Evolutionary conservation across 495 filamentous ascomycete species (phyloP), one percentile per base, ranked within the genome.

Genomic region (Podospora bellae-mahoneyi): DNA sequence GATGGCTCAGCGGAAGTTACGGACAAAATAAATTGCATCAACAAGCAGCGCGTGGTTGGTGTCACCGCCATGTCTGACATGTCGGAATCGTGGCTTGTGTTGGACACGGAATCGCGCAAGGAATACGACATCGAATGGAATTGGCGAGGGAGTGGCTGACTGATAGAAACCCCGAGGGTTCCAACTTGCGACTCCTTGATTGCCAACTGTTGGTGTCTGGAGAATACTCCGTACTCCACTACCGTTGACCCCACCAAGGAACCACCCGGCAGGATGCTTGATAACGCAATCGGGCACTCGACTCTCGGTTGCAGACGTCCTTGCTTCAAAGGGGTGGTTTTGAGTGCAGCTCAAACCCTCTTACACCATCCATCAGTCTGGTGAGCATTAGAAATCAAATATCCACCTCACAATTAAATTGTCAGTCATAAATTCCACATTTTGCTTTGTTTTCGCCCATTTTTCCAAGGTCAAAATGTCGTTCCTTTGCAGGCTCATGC

Each of bases 1-100:
- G 66, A 73, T 58, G 2, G 19, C 18, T 55, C 44, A 48, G 10
- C 15, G 66, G 55, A 54, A 19, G 16, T 20, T n/a, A 62, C 6
- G 68, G n/a, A 32, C 2, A 58, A 18, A 58, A 58, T 58, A 58
- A 58, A 58, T 20, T 20, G 23, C 16, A 61, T 28, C 16, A 61
- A 32, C 16, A 61, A 18, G 30, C 16, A 28, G 59, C 2, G 15
- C 3, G 13, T 13, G 15, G 39, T 48, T 48, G 39, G 39, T 48
- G 39, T 16, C 39, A 48, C 39, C 39, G 2, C 1, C 15, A 16
- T 48, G 39, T 48, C 39, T 48, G 39, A 48, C 39, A 48, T 16
- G 39, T 48, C 39, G 39, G 39, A 48, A 10, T 13, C 5, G 15
- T 13, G 9, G 7, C 2, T 10, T 13, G 39, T 48, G 39, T 48